Conservation (phyloP, 139 green algal species). For the Chlamydomonas sphaeroides region DNA sequence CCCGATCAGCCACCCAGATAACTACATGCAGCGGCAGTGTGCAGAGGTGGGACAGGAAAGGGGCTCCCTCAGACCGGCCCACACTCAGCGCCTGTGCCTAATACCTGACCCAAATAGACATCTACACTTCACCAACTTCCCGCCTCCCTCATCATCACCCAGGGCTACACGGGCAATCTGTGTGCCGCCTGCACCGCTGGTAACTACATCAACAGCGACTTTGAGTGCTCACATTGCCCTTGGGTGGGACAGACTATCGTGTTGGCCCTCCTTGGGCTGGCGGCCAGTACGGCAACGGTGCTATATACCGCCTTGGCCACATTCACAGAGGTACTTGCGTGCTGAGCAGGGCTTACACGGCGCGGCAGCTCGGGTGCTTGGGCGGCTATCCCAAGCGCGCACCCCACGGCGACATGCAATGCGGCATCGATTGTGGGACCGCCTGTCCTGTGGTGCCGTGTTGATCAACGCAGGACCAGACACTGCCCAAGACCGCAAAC, state of each 20-base stretch:
- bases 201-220: not conserved
- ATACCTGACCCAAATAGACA: no score
- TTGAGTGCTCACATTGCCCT: not conserved
- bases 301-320: not conserved
- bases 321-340: not conserved
- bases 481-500: not conserved
- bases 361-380: no score
- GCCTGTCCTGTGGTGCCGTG: no score
- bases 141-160: no score
- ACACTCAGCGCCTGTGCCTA: not conserved
- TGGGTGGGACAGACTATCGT: not conserved
- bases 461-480: not conserved
- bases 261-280: not conserved
- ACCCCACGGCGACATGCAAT: no score
- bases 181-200: conserved; percentile 1
- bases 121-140: not conserved
- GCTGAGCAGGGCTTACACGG: no score
- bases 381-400: no score
- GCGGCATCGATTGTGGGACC: no score
- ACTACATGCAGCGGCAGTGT: not conserved
- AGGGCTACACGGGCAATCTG: conserved; percentile 22
- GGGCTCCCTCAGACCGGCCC: no score
- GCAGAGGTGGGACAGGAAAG: not conserved
- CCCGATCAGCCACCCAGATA: not conserved
- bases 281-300: not conserved